These are phyloP conservation scores for Lasiosphaeria miniovina DNA, from an alignment of 495 filamentous ascomycete genomes.

Conservation along the genomic window DNA sequence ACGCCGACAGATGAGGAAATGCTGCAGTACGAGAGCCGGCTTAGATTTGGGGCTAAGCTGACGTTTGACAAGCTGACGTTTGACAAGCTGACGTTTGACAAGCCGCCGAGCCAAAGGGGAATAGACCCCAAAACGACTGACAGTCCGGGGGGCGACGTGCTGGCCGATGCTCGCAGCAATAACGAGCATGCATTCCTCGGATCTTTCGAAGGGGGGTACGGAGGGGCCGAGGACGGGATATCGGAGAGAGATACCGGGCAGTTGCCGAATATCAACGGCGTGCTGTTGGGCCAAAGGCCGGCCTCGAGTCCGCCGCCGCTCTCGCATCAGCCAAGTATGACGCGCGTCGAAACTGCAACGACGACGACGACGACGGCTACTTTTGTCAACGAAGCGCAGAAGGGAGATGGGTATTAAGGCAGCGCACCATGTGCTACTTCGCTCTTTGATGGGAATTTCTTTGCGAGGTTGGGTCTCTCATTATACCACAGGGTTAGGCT, in stretches of 20 bases:
- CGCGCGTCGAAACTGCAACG: not conserved
- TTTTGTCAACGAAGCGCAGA: not conserved
- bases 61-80: not conserved
- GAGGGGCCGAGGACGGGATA: constrained; percentile 1
- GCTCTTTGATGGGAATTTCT: too few species aligned
- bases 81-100: not conserved
- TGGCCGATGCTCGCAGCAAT: too few species aligned
- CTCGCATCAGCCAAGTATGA: not conserved
- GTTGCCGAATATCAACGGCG: constrained; percentile 15
- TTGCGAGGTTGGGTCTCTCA: too few species aligned
- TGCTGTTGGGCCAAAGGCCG: constrained; percentile 1
- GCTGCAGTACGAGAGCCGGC: not conserved
- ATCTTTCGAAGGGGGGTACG: not conserved
- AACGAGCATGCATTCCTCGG: not conserved
- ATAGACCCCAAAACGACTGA: not conserved
- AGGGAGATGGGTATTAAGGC: not conserved
- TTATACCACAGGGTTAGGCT: too few species aligned
- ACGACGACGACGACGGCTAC: not conserved
- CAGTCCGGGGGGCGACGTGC: not conserved
- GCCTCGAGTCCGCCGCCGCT: not conserved
- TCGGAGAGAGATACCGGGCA: not conserved
- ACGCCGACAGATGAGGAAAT: not conserved
- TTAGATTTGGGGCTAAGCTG: not conserved
- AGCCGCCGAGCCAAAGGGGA: not conserved
- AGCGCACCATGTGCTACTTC: not conserved